phyloP scores from a whole-genome alignment of 306 rosid species.

The Dryas alaskensis region DNA sequence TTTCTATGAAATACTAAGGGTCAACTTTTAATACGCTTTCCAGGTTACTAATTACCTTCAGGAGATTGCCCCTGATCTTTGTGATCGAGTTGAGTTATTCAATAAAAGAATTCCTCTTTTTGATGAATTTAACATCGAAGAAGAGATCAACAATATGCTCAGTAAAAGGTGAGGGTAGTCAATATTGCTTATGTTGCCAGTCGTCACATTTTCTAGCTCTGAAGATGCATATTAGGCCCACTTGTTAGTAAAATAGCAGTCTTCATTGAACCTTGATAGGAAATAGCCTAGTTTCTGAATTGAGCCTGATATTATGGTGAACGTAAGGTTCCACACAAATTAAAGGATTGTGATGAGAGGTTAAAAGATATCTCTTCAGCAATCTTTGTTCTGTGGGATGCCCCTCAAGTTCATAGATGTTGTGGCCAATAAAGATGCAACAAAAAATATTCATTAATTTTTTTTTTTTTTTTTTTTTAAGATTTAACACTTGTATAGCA shows the following conservation, averaged over 20 bases:
- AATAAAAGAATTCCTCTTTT: slow-evolving; percentile 77
- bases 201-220: slow-evolving; percentile 19
- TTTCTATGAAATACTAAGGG: slow-evolving; percentile 7
- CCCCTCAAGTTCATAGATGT: not conserved
- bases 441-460: not conserved
- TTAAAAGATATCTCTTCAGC: not conserved
- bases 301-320: not conserved
- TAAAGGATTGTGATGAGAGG: not conserved
- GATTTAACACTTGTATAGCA: not conserved
- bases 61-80: slow-evolving; percentile 95
- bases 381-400: not conserved
- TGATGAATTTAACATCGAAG: slow-evolving; percentile 83
- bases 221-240: not conserved
- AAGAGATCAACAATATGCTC: slow-evolving; percentile 78
- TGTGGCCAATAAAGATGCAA: not conserved
- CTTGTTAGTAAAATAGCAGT: not conserved
- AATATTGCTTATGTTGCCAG: slow-evolving; percentile 19
- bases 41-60: slow-evolving; percentile 97
- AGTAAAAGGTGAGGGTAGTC: slow-evolving; percentile 68
- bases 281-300: slow-evolving; percentile 8
- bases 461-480: not conserved
- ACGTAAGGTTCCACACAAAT: not conserved
- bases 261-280: not conserved
- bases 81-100: slow-evolving; percentile 79
- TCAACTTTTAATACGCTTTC: slow-evolving; percentile 22